Evolutionary conservation across 2,329 filamentous ascomycete genomes (phyloP).

Genomic region (Fusarium sacchari): DNA sequence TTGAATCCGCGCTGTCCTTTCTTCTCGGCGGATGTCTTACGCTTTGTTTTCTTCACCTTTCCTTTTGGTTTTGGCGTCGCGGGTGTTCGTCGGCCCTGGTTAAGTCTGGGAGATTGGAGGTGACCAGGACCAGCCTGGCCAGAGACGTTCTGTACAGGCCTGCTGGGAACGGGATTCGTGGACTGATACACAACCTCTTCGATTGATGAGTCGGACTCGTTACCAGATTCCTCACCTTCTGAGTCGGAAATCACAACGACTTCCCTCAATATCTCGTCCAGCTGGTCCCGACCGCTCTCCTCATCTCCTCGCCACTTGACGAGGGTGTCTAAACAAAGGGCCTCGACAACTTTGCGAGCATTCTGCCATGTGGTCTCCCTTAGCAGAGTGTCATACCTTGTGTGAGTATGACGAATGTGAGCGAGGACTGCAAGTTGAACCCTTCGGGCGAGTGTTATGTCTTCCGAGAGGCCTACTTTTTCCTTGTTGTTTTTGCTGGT

Average conservation of each 20-base stretch:
- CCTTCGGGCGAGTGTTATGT: conserved; percentile 67
- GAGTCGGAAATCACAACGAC: conserved; percentile 73
- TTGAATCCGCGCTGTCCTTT: conserved; percentile 58
- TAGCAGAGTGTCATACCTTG: conserved; percentile 70
- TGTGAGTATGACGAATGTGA: conserved; percentile 74
- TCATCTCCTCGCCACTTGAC: conserved; percentile 79
- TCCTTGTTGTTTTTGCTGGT: conserved; percentile 63
- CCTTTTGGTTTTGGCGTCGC: conserved; percentile 34
- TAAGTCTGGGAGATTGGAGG: conserved; percentile 31
- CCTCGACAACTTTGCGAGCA: conserved; percentile 69
- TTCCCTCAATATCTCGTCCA: conserved; percentile 73
- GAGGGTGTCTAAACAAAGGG: conserved; percentile 70
- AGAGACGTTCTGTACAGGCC: conserved; percentile 17
- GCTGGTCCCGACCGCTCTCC: conserved; percentile 73
- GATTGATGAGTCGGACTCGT: conserved; percentile 50
- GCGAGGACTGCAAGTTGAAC: conserved; percentile 73
- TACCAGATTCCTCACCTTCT: conserved; percentile 58
- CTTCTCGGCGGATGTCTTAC: conserved; percentile 43
- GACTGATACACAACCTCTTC: conserved; percentile 36
- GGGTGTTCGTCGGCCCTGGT: conserved; percentile 14
- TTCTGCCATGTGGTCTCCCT: conserved; percentile 67
- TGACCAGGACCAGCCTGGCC: conserved; percentile 27
- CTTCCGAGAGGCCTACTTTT: conserved; percentile 66
- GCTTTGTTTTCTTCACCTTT: conserved; percentile 44
- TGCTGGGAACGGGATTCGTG: conserved; percentile 4